These are phyloP conservation scores for Dactylellina haptotyla DNA, from an alignment of 2,329 filamentous ascomycete species.

Conservation along the genomic window DNA sequence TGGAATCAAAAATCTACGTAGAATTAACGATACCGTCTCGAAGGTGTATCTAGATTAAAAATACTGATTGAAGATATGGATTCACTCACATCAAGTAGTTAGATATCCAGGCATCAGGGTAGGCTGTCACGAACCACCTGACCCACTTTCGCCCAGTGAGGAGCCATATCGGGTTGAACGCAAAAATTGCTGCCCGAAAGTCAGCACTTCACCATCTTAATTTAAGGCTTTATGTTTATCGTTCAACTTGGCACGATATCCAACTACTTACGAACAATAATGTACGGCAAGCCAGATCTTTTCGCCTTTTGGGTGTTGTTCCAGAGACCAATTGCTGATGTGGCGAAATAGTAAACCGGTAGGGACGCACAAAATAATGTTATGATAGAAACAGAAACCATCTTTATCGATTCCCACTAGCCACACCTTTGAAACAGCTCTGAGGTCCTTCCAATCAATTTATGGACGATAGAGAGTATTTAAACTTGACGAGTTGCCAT, in stretches of 20 bases:
- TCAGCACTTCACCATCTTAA: neutral
- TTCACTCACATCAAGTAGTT: conserved; percentile 47
- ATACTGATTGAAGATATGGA: neutral
- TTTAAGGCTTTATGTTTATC: neutral
- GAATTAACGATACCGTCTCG: too few species aligned
- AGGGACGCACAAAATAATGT: conserved; percentile 22
- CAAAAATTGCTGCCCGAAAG: conserved; percentile 14
- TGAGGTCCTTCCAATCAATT: too few species aligned
- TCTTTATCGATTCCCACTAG: neutral
- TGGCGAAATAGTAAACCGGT: conserved; percentile 39
- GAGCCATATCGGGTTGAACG: conserved; percentile 39
- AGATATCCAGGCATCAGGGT: conserved; percentile 51
- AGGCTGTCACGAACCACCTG: conserved; percentile 43
- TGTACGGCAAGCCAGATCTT: conserved; percentile 57
- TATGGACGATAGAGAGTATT: too few species aligned
- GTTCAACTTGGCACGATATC: neutral
- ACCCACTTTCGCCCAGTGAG: conserved; percentile 54
- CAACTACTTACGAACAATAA: conserved; percentile 56
- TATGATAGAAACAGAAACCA: conserved; percentile 42
- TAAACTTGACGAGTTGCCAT: too few species aligned
- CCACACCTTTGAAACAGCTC: neutral
- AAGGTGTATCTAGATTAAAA: too few species aligned
- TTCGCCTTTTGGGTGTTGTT: conserved; percentile 56
- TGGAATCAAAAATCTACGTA: conserved; percentile 69
- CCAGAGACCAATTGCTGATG: conserved; percentile 56